These are phyloP conservation scores for Fusarium denticulatum DNA, from an alignment of 2,329 filamentous ascomycete genomes.

Conservation along the genomic window DNA sequence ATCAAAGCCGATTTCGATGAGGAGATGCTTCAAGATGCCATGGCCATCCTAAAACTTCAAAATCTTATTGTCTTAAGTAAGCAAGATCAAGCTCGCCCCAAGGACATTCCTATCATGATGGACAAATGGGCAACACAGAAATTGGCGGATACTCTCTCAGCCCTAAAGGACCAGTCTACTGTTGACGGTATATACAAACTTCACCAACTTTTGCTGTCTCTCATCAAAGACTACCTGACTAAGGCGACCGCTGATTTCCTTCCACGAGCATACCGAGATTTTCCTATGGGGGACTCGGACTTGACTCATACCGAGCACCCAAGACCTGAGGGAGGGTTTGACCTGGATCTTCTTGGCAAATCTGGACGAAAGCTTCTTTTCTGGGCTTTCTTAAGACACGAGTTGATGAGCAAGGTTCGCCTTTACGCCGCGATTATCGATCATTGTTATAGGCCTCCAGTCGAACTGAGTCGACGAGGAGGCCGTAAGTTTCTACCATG, in stretches of 20 bases:
- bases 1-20: not conserved
- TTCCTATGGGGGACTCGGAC: not conserved
- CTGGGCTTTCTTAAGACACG: not conserved
- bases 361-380: not conserved
- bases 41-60: not conserved
- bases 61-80: not conserved
- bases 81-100: not conserved
- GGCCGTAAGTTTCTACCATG: not conserved
- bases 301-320: too few species aligned
- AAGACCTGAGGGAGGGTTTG: not conserved
- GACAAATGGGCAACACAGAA: not conserved
- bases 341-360: not conserved
- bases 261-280: not conserved
- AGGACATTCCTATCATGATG: not conserved
- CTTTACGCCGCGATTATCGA: not conserved
- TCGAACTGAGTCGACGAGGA: not conserved
- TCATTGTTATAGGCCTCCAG: not conserved
- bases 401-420: not conserved
- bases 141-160: not conserved
- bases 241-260: not conserved
- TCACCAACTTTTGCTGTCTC: not conserved
- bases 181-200: not conserved
- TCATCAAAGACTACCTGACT: constrained; percentile 4
- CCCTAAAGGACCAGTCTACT: not conserved
- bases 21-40: constrained; percentile 6